phyloP scores from a whole-genome alignment of 2,329 filamentous ascomycete genomes.

The Beauveria australis region DNA sequence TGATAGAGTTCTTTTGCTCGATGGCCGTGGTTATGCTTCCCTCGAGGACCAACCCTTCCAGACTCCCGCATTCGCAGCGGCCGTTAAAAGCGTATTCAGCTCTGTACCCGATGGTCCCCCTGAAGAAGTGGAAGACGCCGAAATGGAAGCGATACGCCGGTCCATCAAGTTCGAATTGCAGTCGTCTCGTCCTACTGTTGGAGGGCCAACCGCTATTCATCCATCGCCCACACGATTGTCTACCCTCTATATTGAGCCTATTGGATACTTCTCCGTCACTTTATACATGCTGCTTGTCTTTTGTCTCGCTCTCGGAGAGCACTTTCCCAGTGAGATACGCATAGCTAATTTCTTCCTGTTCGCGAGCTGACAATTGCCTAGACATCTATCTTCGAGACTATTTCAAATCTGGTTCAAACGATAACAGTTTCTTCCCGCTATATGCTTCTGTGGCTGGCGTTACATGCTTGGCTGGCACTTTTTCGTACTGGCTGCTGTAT shows the following conservation, averaged over 20 bases:
- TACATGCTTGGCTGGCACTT: background rate
- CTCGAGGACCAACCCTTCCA: slow-evolving; percentile 5
- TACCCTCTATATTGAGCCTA: background rate
- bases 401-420: background rate
- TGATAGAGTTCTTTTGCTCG: slow-evolving; percentile 4
- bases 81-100: background rate
- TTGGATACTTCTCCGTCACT: background rate
- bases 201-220: background rate
- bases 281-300: background rate
- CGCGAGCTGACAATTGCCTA: background rate
- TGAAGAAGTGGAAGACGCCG: slow-evolving; percentile 4
- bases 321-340: background rate
- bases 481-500: background rate
- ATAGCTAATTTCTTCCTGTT: background rate
- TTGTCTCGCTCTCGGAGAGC: slow-evolving; percentile 4
- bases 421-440: background rate
- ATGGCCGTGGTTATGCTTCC: background rate
- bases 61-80: background rate
- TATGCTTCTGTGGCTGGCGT: background rate
- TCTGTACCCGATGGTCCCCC: background rate
- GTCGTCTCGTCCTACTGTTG: background rate
- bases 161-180: slow-evolving; percentile 1
- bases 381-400: background rate
- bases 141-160: slow-evolving; percentile 1
- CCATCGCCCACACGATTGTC: background rate